These are phyloP conservation scores for Colletotrichum lindemuthianum DNA, from an alignment of 2,329 filamentous ascomycete genomes.

Conservation along the genomic window DNA sequence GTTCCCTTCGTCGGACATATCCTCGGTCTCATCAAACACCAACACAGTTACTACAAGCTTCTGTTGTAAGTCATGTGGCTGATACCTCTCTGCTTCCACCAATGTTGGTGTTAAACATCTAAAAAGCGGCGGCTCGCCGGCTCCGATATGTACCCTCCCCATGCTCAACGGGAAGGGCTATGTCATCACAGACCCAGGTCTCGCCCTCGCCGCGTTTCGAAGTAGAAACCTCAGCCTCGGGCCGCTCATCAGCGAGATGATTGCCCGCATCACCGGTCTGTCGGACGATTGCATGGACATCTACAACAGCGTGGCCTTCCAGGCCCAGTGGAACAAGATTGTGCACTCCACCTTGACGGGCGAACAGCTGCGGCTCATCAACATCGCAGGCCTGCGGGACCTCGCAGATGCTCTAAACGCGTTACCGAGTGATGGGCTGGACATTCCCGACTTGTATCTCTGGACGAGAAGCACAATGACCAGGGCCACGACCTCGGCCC, in stretches of 20 bases:
- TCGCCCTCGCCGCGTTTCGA: too few relatives aligned
- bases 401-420: conserved; percentile 35
- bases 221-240: too few relatives aligned
- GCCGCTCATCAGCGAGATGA: too few relatives aligned
- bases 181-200: too few relatives aligned
- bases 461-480: conserved; percentile 30
- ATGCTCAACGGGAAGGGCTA: too few relatives aligned
- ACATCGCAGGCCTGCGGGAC: conserved; percentile 41
- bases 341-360: conserved; percentile 43
- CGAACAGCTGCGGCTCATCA: conserved; percentile 42
- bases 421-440: background rate
- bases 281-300: too few relatives aligned
- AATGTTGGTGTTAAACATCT: too few relatives aligned
- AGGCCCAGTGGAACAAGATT: conserved; percentile 20
- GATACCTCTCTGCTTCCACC: background rate
- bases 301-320: background rate
- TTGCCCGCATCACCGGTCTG: too few relatives aligned
- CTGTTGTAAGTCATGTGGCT: background rate
- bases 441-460: background rate
- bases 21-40: conserved; percentile 46
- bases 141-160: too few relatives aligned
- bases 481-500: too few relatives aligned
- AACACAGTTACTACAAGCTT: background rate
- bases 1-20: conserved; percentile 58
- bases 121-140: too few relatives aligned